Evolutionary conservation across 2,329 filamentous ascomycete species (phyloP).

Genomic region (Stachybotrys chartarum): DNA sequence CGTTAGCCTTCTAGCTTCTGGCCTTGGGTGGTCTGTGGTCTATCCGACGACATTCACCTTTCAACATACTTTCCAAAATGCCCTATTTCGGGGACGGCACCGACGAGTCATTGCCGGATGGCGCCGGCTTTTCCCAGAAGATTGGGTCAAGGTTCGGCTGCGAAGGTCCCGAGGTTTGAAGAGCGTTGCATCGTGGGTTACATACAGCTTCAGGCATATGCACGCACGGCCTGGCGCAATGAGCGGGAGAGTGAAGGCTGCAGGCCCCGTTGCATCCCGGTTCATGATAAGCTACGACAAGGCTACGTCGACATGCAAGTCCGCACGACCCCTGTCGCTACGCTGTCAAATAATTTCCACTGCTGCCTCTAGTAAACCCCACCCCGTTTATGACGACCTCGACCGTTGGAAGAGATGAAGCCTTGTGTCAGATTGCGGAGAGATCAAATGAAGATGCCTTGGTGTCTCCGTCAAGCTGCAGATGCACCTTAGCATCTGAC

Average conservation of each 20-base stretch:
- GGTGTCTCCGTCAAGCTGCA: background rate
- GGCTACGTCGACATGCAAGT: background rate
- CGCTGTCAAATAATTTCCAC: background rate
- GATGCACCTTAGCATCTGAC: background rate
- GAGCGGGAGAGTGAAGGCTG: background rate
- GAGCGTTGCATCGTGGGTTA: background rate
- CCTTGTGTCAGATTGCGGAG: background rate
- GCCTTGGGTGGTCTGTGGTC: too few relatives aligned
- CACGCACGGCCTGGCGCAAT: background rate
- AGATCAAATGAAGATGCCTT: background rate
- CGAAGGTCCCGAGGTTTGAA: background rate
- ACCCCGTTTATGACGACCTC: background rate
- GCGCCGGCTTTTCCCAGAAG: background rate
- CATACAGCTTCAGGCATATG: background rate
- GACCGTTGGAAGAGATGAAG: background rate
- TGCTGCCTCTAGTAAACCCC: background rate
- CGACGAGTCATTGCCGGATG: background rate
- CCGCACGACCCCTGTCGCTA: background rate
- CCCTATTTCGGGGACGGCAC: background rate
- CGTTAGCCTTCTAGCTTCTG: too few relatives aligned
- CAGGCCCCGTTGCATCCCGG: background rate
- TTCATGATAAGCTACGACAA: background rate
- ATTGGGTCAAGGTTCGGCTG: conserved; percentile 1
- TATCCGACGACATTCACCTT: too few relatives aligned
- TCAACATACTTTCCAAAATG: too few relatives aligned